Conservation (phyloP, 2,329 filamentous ascomycete genomes). For the Aspergillus hortae region DNA sequence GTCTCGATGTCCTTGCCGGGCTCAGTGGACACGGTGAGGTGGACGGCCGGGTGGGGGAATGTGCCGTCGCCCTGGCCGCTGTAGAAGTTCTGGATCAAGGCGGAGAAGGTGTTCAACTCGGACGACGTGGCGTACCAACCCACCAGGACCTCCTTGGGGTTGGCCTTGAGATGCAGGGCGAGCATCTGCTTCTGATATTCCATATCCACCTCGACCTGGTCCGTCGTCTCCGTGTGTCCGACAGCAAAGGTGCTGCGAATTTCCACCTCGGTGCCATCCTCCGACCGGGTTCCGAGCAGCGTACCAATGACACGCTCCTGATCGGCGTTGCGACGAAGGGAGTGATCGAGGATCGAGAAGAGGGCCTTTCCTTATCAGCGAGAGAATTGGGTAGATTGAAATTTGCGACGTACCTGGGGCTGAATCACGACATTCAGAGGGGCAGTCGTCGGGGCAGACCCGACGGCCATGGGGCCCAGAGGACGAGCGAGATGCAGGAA, state of each 20-base stretch:
- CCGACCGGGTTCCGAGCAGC: constrained; percentile 84
- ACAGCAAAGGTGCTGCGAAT: constrained; percentile 97
- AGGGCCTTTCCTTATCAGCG: constrained; percentile 47
- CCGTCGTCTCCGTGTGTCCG: constrained; percentile 95
- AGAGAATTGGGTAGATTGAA: constrained; percentile 11
- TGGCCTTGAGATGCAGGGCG: constrained; percentile 85
- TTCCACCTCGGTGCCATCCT: constrained; percentile 95
- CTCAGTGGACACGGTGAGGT: constrained; percentile 89
- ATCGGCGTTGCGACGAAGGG: constrained; percentile 83
- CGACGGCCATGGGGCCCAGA: constrained; percentile 74
- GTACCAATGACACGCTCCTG: constrained; percentile 96
- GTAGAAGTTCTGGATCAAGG: constrained; percentile 99
- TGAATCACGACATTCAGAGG: constrained; percentile 93
- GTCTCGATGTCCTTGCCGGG: constrained; percentile 86
- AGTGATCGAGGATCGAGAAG: constrained; percentile 77
- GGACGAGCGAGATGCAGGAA: constrained; percentile 95
- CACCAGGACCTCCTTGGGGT: constrained; percentile 88
- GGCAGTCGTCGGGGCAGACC: constrained; percentile 79
- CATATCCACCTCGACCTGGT: constrained; percentile 99
- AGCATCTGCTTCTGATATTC: constrained; percentile 99
- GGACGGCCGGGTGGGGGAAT: constrained; percentile 94
- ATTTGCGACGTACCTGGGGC: constrained; percentile 67
- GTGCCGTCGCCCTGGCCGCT: constrained; percentile 94
- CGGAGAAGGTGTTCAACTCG: constrained; percentile 97
- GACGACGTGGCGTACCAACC: constrained; percentile 98